phyloP scores from a whole-genome alignment of 768 basidiomycete species.

The Tylopilus cervinicoccineus region DNA sequence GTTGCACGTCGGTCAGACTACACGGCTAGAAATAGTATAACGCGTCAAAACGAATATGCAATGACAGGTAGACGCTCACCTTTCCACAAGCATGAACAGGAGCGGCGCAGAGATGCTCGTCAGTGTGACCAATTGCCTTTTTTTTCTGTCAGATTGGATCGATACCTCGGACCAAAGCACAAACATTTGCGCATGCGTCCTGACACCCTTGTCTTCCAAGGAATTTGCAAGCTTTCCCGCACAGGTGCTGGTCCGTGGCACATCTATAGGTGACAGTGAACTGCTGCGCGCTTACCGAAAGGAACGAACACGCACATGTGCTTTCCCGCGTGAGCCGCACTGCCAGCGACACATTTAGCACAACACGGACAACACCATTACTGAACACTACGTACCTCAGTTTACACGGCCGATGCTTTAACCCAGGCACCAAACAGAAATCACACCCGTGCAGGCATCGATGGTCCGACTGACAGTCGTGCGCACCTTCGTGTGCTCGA shows the following conservation, averaged over 20 bases:
- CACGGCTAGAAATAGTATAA: constrained; percentile 36
- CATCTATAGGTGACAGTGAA: constrained; percentile 38
- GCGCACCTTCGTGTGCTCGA: constrained; percentile 42
- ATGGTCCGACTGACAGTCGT: constrained; percentile 52
- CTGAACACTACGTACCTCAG: constrained; percentile 38
- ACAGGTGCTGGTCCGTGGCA: constrained; percentile 47
- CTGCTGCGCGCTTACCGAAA: accelerated
- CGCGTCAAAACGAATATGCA: neutral
- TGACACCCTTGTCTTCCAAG: constrained; percentile 48
- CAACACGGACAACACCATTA: neutral
- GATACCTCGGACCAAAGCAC: neutral
- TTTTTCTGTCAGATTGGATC: neutral
- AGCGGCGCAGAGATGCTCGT: constrained; percentile 52
- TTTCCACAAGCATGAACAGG: constrained; percentile 52
- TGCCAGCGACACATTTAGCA: constrained; percentile 16
- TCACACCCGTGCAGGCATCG: constrained; percentile 42
- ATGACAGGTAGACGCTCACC: constrained; percentile 32
- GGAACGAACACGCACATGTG: constrained; percentile 45
- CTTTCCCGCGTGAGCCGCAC: constrained; percentile 54
- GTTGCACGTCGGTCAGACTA: constrained; percentile 29
- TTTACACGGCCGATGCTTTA: constrained; percentile 37
- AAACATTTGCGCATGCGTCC: constrained; percentile 49
- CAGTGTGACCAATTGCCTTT: constrained; percentile 46
- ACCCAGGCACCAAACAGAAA: constrained; percentile 32
- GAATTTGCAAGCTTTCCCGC: constrained; percentile 48